Base-by-base conservation (phyloP, 2,329 filamentous ascomycete genomes). In the Cordyceps sp. region DNA sequence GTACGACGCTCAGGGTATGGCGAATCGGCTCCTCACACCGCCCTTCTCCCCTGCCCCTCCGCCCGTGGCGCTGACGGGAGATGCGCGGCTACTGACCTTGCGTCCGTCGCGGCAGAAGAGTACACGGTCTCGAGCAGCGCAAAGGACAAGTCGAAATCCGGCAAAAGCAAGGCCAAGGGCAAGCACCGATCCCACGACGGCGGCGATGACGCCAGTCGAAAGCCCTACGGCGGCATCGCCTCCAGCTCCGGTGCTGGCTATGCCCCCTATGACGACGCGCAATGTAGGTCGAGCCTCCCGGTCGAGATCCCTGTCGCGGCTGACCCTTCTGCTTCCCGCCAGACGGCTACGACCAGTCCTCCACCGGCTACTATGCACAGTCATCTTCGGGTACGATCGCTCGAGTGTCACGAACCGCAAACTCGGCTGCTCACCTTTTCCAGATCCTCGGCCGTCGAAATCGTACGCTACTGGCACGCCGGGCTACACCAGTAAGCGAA, bases 121-220 rank as follows among this genome's bases (percentile, higher is more conserved):
- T 37, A 37, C 19, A 37, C 35, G 1, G 26, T 37, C 10, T 25
- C 31, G n/a, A 27, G 30, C 18, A 24, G 23, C 15, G 21, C 32
- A 16, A 31, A 36, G 25, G 35, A 36, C 24, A 31, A 31, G 28
- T 14, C 32, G 15, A 39, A 26, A 26, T 31, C 37, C 10, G 25
- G 20, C 30, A 36, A 35, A 26, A 16, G 36, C 16, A 41, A 38
- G 22, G 21, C 20, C 28, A 41, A 37, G 26, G 27, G 34, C 15
- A 39, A 35, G 21, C 33, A 35, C n/a, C 39, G 39, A 2, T 14
- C 35, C 24, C 37, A 25, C 19, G 31, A 33, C 17, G 31, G 32
- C 32, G 31, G 19, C 8, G 26, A 21, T 10, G 31, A 25, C 5
- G 29, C 19, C 27, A n/a, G 13, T 13, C 30, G 23, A n/a, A 22